Evolutionary conservation across 179 eudicot species (phyloP).

Genomic region (Beta corolliflora): DNA sequence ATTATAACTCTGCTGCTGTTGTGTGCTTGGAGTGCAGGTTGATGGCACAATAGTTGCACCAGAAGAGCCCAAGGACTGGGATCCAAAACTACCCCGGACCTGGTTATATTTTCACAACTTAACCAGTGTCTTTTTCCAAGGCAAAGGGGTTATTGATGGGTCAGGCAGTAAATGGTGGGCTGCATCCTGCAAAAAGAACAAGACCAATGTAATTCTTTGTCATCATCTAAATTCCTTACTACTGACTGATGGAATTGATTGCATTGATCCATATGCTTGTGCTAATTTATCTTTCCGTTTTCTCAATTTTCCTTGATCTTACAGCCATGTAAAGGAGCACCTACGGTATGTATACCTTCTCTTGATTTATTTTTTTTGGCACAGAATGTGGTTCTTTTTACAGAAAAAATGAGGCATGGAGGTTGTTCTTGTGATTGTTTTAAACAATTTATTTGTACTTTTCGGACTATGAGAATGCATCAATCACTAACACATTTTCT

Average conservation of each 20-base stretch:
- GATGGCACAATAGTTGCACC: conserved; percentile 92
- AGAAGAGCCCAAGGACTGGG: conserved; percentile 73
- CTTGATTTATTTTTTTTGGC: background rate
- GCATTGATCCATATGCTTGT: background rate
- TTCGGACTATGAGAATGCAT: background rate
- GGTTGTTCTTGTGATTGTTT: too few species aligned
- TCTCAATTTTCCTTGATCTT: conserved; percentile 16
- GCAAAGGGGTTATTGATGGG: conserved; percentile 82
- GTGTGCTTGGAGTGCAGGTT: conserved; percentile 43
- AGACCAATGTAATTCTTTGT: conserved; percentile 60
- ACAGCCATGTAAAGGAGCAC: conserved; percentile 94
- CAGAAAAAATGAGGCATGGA: too few species aligned
- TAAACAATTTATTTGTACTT: background rate
- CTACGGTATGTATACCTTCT: conserved; percentile 59
- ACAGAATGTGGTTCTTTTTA: too few species aligned
- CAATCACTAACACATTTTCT: background rate
- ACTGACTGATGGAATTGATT: background rate
- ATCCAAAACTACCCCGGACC: conserved; percentile 52
- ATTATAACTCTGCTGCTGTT: background rate
- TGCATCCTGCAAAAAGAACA: conserved; percentile 89
- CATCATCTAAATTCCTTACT: background rate
- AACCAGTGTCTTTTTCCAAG: conserved; percentile 61
- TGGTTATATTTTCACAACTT: conserved; percentile 82
- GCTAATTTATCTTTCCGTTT: conserved; percentile 34
- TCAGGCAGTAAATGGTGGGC: conserved; percentile 99